A percentile compares a stretch with the other conserved stretches of the same genome.
phyloP scores from a whole-genome alignment of 352 stramenopile genomes.

The Paralagenidium karlingii region DNA sequence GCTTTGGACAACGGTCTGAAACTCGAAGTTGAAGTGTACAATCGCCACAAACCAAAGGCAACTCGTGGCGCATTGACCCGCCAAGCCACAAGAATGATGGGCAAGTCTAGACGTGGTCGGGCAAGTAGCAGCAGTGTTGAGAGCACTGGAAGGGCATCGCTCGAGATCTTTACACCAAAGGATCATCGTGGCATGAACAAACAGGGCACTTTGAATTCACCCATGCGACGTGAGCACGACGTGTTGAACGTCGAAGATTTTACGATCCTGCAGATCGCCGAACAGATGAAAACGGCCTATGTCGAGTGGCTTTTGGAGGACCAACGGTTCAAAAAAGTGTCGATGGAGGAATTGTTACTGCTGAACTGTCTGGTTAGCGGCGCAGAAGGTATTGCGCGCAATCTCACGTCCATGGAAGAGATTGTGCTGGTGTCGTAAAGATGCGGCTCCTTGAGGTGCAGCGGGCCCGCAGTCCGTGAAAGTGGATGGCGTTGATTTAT shows the following conservation, averaged over 20 bases:
- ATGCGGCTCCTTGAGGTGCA: too few relatives aligned
- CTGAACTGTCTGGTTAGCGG: slow-evolving; percentile 76
- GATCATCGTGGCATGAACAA: too few relatives aligned
- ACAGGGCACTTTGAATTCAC: too few relatives aligned
- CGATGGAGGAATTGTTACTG: slow-evolving; percentile 71
- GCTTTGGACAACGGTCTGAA: slow-evolving; percentile 63
- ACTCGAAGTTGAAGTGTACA: slow-evolving; percentile 65
- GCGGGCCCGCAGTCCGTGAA: too few relatives aligned
- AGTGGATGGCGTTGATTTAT: too few relatives aligned
- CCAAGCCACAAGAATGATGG: not conserved
- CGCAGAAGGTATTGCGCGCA: slow-evolving; percentile 58
- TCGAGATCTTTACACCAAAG: too few relatives aligned
- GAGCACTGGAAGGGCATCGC: too few relatives aligned
- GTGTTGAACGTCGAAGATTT: slow-evolving; percentile 77
- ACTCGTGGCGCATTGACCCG: not conserved
- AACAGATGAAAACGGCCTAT: slow-evolving; percentile 59
- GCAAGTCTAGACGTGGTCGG: not conserved
- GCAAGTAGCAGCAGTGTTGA: not conserved
- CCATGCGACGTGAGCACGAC: too few relatives aligned
- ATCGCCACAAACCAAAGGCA: slow-evolving; percentile 13
- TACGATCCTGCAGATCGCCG: slow-evolving; percentile 47
- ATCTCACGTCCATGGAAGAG: slow-evolving; percentile 61
- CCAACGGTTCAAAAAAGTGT: slow-evolving; percentile 55
- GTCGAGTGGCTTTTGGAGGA: slow-evolving; percentile 72
- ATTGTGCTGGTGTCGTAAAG: slow-evolving; percentile 54